Conservation (phyloP, 768 basidiomycete genomes). For the Zangia roseola region DNA sequence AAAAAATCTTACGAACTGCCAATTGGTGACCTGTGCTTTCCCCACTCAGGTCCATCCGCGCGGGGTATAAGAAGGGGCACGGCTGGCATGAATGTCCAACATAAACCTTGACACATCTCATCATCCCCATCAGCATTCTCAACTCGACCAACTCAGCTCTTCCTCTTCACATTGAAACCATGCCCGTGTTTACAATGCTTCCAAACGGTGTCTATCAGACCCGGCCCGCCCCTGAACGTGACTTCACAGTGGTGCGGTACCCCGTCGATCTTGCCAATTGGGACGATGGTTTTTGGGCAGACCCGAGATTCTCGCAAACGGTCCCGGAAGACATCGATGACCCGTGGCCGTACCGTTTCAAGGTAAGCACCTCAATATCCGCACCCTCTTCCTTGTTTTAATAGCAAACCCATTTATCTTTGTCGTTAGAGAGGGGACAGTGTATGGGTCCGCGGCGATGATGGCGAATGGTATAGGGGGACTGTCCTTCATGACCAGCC, state of each 20-base stretch:
- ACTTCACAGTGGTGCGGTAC: slow-evolving; percentile 8
- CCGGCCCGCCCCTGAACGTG: too few relatives aligned
- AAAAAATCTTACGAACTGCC: slow-evolving; percentile 17
- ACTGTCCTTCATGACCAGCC: too few relatives aligned
- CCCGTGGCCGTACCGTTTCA: slow-evolving; percentile 51
- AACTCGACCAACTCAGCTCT: too few relatives aligned
- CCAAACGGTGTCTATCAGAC: neutral
- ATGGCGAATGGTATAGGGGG: too few relatives aligned
- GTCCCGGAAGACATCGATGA: slow-evolving; percentile 46
- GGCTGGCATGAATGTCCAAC: neutral
- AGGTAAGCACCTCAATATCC: slow-evolving; percentile 31
- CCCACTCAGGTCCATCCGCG: slow-evolving; percentile 6
- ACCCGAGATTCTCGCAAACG: slow-evolving; percentile 18
- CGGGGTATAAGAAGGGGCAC: slow-evolving; percentile 14
- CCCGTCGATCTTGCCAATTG: slow-evolving; percentile 27
- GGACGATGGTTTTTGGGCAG: slow-evolving; percentile 25
- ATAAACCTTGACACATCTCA: too few relatives aligned
- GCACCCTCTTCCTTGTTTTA: too few relatives aligned
- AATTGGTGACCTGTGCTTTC: slow-evolving; percentile 14
- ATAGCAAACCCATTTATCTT: too few relatives aligned
- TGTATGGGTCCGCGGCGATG: too few relatives aligned
- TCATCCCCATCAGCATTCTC: too few relatives aligned
- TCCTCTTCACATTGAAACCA: too few relatives aligned
- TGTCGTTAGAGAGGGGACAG: too few relatives aligned
- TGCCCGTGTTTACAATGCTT: too few relatives aligned